A percentile compares a stretch with the other conserved stretches of the same genome.
phyloP scores from a whole-genome alignment of 1,139 yeast genomes.

The Saccharomyces hybrid region DNA sequence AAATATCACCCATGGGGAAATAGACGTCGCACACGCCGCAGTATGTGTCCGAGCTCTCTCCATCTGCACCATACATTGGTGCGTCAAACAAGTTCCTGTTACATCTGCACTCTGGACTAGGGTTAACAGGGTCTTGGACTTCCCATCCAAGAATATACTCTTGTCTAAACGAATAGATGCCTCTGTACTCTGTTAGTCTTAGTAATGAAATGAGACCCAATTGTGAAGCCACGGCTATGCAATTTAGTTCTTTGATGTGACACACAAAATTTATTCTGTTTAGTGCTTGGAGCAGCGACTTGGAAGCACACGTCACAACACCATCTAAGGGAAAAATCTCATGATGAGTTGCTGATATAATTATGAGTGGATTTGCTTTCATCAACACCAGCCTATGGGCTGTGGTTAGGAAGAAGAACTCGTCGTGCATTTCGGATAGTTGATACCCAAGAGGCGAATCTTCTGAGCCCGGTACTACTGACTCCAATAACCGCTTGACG shows the following conservation, averaged over 20 bases:
- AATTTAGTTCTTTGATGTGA: conserved; percentile 45
- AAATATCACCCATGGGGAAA: conserved; percentile 8
- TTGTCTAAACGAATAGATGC: conserved; percentile 48
- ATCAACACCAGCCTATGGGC: conserved; percentile 12
- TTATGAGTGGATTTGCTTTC: conserved; percentile 32
- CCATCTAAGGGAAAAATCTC: conserved; percentile 34
- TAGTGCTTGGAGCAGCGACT: conserved; percentile 32
- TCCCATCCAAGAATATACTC: conserved; percentile 25
- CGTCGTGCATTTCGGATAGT: conserved; percentile 13
- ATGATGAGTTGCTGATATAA: conserved; percentile 38
- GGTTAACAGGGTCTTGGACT: conserved; percentile 12
- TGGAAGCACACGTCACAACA: conserved; percentile 29
- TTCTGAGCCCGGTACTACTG: conserved; percentile 7
- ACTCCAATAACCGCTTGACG: conserved; percentile 10
- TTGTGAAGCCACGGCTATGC: conserved; percentile 45
- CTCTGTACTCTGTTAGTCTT: conserved; percentile 46
- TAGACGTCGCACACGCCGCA: conserved; percentile 3
- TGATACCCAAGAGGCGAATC: conserved; percentile 13
- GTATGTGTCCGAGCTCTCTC: neutral
- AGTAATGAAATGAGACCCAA: conserved; percentile 45
- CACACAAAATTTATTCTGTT: conserved; percentile 44
- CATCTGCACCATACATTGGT: neutral
- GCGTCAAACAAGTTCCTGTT: conserved; percentile 1
- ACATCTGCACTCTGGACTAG: neutral
- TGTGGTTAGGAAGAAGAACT: conserved; percentile 20